A percentile compares a stretch with the other conserved stretches of the same genome.
Evolutionary conservation across 1,139 yeast genomes (phyloP).

Genomic region (Pneumocystis carinii): DNA sequence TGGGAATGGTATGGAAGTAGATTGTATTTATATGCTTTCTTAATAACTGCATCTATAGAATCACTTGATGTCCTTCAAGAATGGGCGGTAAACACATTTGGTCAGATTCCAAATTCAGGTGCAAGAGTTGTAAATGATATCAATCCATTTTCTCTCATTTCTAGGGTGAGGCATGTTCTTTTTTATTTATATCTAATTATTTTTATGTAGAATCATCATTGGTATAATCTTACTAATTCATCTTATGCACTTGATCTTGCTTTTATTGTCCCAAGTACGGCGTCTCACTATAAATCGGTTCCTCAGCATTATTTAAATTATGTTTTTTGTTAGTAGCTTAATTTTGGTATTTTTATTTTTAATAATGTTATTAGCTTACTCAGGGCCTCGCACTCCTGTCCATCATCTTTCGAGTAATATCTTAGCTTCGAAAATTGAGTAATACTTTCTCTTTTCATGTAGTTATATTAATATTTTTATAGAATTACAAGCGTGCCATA

Average conservation of each 20-base stretch:
- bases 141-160: conserved; percentile 32
- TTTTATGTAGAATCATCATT: conserved; percentile 52
- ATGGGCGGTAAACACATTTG: conserved; percentile 60
- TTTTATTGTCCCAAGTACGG: conserved; percentile 56
- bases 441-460: neutral
- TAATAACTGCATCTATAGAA: conserved; percentile 27
- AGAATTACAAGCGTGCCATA: neutral
- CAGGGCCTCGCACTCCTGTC: neutral
- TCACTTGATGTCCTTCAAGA: conserved; percentile 51
- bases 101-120: conserved; percentile 43
- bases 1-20: conserved; percentile 37
- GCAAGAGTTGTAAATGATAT: conserved; percentile 29
- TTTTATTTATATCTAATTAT: conserved; percentile 69
- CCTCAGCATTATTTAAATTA: neutral
- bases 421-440: neutral
- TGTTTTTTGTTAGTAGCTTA: neutral
- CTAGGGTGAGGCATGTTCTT: conserved; percentile 30
- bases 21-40: neutral
- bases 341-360: neutral
- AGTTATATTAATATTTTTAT: neutral
- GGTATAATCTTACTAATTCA: conserved; percentile 51
- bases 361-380: neutral
- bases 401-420: neutral
- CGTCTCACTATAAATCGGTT: conserved; percentile 67
- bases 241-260: conserved; percentile 58